A percentile compares a stretch with the other conserved stretches of the same genome.
Conservation (phyloP, 2,329 filamentous ascomycete species). For the Xylariaceae sp. region DNA sequence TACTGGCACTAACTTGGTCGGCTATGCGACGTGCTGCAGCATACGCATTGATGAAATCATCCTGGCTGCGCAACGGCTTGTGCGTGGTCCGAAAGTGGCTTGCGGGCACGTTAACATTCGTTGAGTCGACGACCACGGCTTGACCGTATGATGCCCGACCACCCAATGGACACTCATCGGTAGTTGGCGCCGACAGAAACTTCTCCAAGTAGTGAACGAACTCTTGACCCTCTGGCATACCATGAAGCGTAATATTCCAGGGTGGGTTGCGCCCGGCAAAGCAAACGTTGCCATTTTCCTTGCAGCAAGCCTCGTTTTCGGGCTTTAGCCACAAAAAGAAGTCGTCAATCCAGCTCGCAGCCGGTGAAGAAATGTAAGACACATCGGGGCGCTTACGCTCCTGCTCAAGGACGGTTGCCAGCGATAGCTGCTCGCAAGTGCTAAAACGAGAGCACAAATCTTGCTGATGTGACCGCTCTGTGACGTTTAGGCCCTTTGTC, state of each 20-base stretch:
- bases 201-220: constrained; percentile 81
- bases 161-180: constrained; percentile 79
- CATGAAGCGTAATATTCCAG: constrained; percentile 84
- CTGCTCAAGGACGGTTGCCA: constrained; percentile 87
- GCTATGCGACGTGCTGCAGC: constrained; percentile 85
- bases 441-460: constrained; percentile 89
- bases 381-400: constrained; percentile 85
- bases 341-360: constrained; percentile 95
- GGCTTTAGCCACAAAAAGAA: constrained; percentile 97
- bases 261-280: constrained; percentile 71
- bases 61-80: constrained; percentile 78
- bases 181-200: constrained; percentile 77
- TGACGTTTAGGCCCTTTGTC: constrained; percentile 74
- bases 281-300: constrained; percentile 67
- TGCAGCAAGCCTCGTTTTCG: constrained; percentile 66
- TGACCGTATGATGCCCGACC: constrained; percentile 83
- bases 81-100: constrained; percentile 92
- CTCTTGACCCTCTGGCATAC: constrained; percentile 91
- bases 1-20: constrained; percentile 64
- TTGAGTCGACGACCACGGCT: constrained; percentile 72
- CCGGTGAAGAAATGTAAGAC: constrained; percentile 82
- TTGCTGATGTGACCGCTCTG: constrained; percentile 70
- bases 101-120: constrained; percentile 65
- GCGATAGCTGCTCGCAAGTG: constrained; percentile 75
- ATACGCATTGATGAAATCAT: constrained; percentile 91